phyloP scores from a whole-genome alignment of 768 basidiomycete species.

The Strobilomyces confusus region DNA sequence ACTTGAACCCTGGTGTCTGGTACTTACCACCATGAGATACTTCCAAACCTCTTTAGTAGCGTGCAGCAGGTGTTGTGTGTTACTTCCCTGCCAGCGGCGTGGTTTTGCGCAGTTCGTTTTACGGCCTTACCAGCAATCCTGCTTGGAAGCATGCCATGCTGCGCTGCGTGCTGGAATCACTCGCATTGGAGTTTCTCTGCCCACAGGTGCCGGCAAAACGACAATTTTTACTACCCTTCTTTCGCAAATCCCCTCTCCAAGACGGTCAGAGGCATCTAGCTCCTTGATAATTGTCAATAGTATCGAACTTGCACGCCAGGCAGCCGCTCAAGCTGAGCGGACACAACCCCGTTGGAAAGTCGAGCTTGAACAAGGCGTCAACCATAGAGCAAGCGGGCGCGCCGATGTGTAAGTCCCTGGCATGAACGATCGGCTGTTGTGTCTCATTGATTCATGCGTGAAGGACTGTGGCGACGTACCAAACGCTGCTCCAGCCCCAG shows the following conservation, averaged over 20 bases:
- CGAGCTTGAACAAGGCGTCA: conserved; percentile 88
- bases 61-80: neutral
- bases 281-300: conserved; percentile 87
- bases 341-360: conserved; percentile 73
- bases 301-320: conserved; percentile 85
- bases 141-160: conserved; percentile 69
- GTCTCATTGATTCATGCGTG: neutral
- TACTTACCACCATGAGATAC: conserved; percentile 11
- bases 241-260: conserved; percentile 51
- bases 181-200: conserved; percentile 79
- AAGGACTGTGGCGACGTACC: conserved; percentile 87
- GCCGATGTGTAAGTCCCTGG: conserved; percentile 69
- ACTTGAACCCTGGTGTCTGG: neutral
- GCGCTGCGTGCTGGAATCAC: conserved; percentile 65
- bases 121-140: conserved; percentile 86
- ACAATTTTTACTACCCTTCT: conserved; percentile 87
- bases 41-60: neutral
- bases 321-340: conserved; percentile 63
- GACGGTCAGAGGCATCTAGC: conserved; percentile 42
- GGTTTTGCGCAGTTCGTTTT: conserved; percentile 34
- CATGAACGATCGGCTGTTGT: neutral
- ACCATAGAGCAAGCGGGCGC: conserved; percentile 66
- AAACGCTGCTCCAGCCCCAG: conserved; percentile 65
- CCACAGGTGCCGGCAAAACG: conserved; percentile 87
- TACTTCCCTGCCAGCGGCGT: conserved; percentile 4